Percentiles rank a stretch among this genome's conserved stretches.
Evolutionary conservation across 2,329 filamentous ascomycete species (phyloP).

Genomic region (Phaeosphaeria sp.): DNA sequence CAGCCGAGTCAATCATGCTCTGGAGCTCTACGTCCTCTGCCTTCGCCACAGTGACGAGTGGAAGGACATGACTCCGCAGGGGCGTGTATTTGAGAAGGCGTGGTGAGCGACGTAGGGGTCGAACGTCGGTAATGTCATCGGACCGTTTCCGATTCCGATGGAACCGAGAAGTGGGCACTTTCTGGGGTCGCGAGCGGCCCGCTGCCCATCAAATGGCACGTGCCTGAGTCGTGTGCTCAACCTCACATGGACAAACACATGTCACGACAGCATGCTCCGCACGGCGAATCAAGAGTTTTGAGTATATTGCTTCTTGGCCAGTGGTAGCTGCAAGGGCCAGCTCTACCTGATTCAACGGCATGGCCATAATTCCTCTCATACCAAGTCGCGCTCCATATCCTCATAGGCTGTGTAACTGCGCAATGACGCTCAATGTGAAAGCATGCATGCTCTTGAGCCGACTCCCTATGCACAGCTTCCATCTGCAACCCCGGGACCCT

Average conservation of each 20-base stretch:
- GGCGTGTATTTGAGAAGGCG: not conserved
- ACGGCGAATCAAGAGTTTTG: not conserved
- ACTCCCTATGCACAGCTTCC: not conserved
- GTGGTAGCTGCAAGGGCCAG: not conserved
- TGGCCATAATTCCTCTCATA: not conserved
- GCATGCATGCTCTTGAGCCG: not conserved
- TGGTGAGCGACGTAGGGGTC: not conserved
- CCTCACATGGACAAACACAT: not conserved
- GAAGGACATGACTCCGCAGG: not conserved
- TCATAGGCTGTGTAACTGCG: not conserved
- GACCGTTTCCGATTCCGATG: not conserved
- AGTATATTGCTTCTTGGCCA: not conserved
- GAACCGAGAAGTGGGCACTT: not conserved
- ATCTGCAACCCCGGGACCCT: not conserved
- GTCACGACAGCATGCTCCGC: not conserved
- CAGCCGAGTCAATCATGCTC: conserved; percentile 38
- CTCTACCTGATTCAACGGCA: not conserved
- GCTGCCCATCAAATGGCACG: not conserved
- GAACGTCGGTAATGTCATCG: not conserved
- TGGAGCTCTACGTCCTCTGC: conserved; percentile 28
- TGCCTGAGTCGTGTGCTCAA: not conserved
- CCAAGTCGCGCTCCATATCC: not conserved
- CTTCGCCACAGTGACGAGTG: conserved; percentile 8
- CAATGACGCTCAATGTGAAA: not conserved
- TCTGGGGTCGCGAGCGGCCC: not conserved